Conservation (phyloP, 805 yeast genomes). For the Saccharomyces paradoxus region DNA sequence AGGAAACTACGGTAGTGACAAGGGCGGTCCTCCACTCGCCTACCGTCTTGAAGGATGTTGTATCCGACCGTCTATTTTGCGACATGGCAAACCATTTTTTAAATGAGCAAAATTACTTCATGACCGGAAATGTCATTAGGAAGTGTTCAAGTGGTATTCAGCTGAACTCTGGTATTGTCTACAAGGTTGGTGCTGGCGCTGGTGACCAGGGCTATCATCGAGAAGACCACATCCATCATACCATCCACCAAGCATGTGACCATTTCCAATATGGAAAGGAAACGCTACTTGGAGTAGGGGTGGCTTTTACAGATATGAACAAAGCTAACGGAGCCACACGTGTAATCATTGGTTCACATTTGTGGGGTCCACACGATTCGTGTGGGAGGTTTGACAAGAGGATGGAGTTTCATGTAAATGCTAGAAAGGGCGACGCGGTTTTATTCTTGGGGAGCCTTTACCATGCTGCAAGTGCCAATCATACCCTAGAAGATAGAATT, state of each 20-base stretch:
- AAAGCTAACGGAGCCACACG: slow-evolving; percentile 29
- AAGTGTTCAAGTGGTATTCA: slow-evolving; percentile 19
- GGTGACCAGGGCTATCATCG: slow-evolving; percentile 25
- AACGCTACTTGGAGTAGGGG: slow-evolving; percentile 7
- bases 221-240: slow-evolving; percentile 27
- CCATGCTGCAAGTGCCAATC: slow-evolving; percentile 29
- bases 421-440: slow-evolving; percentile 28
- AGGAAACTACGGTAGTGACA: slow-evolving; percentile 19
- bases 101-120: slow-evolving; percentile 11
- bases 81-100: slow-evolving; percentile 9
- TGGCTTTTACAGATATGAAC: slow-evolving; percentile 14
- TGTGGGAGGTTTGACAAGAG: slow-evolving; percentile 19
- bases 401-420: slow-evolving; percentile 21
- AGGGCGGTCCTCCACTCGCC: slow-evolving; percentile 15
- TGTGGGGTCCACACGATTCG: slow-evolving; percentile 24
- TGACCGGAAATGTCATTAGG: slow-evolving; percentile 13
- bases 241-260: slow-evolving; percentile 11
- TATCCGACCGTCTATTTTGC: slow-evolving; percentile 5
- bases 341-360: slow-evolving; percentile 30
- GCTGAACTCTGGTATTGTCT: slow-evolving; percentile 20
- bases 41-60: slow-evolving; percentile 8
- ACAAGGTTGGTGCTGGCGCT: slow-evolving; percentile 26
- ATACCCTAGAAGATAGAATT: slow-evolving; percentile 26
- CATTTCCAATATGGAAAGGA: slow-evolving; percentile 10
- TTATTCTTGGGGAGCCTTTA: slow-evolving; percentile 29